Evolutionary conservation across 2,329 filamentous ascomycete species (phyloP).

Genomic region (Geosmithia morbida): DNA sequence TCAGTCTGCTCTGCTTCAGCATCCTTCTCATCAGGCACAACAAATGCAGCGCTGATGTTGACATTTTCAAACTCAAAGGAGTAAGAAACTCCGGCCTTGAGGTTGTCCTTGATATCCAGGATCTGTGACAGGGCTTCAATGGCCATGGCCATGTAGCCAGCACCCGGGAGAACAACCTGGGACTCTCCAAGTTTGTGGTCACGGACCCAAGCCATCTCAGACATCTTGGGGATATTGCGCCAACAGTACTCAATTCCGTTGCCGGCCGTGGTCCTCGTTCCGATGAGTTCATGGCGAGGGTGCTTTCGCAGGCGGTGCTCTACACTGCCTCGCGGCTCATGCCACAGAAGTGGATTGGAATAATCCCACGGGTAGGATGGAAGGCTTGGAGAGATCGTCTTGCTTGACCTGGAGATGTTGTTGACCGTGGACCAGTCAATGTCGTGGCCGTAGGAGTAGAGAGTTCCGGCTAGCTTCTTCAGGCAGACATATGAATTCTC

Average conservation of each 20-base stretch:
- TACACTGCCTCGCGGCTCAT: not conserved
- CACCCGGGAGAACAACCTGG: conserved; percentile 22
- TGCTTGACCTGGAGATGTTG: not conserved
- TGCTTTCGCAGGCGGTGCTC: conserved; percentile 23
- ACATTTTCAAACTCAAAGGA: not conserved
- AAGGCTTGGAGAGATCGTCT: conserved; percentile 16
- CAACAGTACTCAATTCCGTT: conserved; percentile 1
- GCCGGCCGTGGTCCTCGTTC: conserved; percentile 17
- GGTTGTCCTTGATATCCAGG: not conserved
- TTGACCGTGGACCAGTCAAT: not conserved
- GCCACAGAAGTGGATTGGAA: not conserved
- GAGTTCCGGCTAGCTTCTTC: not conserved
- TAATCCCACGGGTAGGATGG: conserved; percentile 18
- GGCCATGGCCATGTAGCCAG: conserved; percentile 16
- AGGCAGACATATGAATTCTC: not conserved
- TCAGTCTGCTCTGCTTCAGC: not conserved
- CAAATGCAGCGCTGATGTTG: not conserved
- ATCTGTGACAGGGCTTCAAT: conserved; percentile 5
- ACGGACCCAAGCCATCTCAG: conserved; percentile 20
- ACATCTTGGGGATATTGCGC: conserved; percentile 2
- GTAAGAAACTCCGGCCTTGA: not conserved
- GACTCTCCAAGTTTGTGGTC: conserved; percentile 22
- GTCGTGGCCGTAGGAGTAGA: conserved; percentile 1
- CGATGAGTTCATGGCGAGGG: conserved; percentile 30
- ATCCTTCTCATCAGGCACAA: not conserved